phyloP scores from a whole-genome alignment of 768 basidiomycete species.

The Suillus fuscotomentosus region DNA sequence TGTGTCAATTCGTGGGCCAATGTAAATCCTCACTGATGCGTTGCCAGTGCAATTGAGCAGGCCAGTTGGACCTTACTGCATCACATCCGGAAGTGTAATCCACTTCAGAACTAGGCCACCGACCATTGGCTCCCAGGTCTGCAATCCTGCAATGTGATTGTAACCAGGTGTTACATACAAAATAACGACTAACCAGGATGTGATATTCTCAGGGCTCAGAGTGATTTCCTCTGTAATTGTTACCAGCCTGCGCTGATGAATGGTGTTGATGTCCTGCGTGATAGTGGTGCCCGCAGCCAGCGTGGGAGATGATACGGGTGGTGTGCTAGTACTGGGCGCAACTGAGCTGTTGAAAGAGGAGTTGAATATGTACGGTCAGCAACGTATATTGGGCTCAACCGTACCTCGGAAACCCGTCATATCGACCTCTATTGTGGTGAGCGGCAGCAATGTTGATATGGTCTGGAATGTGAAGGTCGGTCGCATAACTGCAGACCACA shows the following conservation, averaged over 20 bases:
- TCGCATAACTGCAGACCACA: not conserved
- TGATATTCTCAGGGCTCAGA: conserved; percentile 24
- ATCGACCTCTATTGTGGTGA: not conserved
- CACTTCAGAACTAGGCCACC: conserved; percentile 55
- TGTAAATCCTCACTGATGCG: conserved; percentile 41
- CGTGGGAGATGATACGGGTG: not conserved
- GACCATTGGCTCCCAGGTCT: conserved; percentile 44
- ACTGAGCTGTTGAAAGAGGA: not conserved
- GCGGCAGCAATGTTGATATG: not conserved
- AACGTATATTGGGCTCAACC: not conserved
- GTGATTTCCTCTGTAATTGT: conserved; percentile 41
- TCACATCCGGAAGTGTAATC: conserved; percentile 63
- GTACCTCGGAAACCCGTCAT: not conserved
- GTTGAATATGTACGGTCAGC: not conserved
- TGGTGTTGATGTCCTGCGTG: conserved; percentile 31
- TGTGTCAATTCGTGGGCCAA: not conserved
- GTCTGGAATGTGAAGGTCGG: not conserved
- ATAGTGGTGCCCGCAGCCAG: conserved; percentile 16
- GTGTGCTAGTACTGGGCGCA: not conserved
- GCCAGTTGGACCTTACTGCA: conserved; percentile 69
- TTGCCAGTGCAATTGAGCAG: conserved; percentile 58
- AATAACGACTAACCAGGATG: conserved; percentile 17
- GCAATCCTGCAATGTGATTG: conserved; percentile 38
- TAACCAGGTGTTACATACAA: not conserved
- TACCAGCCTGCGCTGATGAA: conserved; percentile 38